These are phyloP conservation scores for Aegilops bicornis DNA, from an alignment of 176 grass and related monocot species.

Conservation along the genomic window DNA sequence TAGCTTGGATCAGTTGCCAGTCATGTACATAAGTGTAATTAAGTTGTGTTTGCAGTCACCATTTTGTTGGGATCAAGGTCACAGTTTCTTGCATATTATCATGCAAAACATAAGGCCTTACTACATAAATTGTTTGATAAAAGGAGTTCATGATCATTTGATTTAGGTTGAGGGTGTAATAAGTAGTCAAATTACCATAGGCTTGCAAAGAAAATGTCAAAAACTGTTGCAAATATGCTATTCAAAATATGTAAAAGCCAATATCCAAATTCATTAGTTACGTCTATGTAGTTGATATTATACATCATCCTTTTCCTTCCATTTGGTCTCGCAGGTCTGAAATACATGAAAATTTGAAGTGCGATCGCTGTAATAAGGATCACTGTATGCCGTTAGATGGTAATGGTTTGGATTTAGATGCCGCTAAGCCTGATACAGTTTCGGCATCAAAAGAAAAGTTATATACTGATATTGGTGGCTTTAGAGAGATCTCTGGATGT, in stretches of 20 bases:
- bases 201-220: neutral
- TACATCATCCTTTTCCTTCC: constrained; percentile 16
- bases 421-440: constrained; percentile 22
- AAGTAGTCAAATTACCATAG: neutral
- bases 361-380: constrained; percentile 59
- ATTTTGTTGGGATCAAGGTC: constrained; percentile 11
- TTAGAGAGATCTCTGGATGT: constrained; percentile 81
- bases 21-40: constrained; percentile 3
- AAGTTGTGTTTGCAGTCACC: neutral
- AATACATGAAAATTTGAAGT: constrained; percentile 99
- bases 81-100: neutral
- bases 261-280: constrained; percentile 2
- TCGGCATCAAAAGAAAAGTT: neutral
- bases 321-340: constrained; percentile 56
- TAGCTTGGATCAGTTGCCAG: constrained; percentile 4
- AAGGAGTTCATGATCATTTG: neutral
- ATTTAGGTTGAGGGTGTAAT: neutral
- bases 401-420: constrained; percentile 24
- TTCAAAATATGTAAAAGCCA: neutral
- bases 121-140: neutral
- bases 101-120: neutral
- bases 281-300: constrained; percentile 9
- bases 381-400: constrained; percentile 13
- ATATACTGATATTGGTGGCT: constrained; percentile 73
- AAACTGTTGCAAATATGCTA: constrained; percentile 1